Evolutionary conservation across 306 rosid genomes (phyloP).

Genomic region (Pachyrhizus erosus): DNA sequence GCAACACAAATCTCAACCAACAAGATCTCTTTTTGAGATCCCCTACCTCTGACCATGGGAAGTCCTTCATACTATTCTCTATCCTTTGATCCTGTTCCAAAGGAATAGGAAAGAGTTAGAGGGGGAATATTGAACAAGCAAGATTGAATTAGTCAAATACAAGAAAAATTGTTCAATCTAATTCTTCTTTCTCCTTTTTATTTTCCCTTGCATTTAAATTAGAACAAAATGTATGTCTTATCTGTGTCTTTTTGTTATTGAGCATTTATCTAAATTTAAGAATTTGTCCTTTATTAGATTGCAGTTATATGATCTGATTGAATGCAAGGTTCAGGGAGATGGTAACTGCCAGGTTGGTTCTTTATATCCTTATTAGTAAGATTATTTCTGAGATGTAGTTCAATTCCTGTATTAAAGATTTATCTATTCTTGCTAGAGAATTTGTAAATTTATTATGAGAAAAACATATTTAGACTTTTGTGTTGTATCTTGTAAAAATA

Average conservation of each 20-base stretch:
- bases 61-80: conserved; percentile 4
- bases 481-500: conserved; percentile 22
- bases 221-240: conserved; percentile 16
- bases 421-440: conserved; percentile 14
- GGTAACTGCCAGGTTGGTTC: conserved; percentile 94
- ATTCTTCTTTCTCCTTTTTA: conserved; percentile 21
- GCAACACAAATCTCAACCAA: conserved; percentile 1
- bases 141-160: conserved; percentile 32
- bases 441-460: neutral
- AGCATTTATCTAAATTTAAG: conserved; percentile 42
- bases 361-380: conserved; percentile 29
- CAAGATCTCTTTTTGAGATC: conserved; percentile 11
- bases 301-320: conserved; percentile 88
- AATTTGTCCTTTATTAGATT: conserved; percentile 57
- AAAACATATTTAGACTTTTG: neutral
- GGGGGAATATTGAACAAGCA: conserved; percentile 27
- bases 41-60: conserved; percentile 8
- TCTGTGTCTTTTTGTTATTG: neutral
- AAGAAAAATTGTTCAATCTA: neutral
- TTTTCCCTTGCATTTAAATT: conserved; percentile 16
- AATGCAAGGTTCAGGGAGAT: conserved; percentile 85
- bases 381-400: conserved; percentile 24
- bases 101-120: too few species aligned
- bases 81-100: conserved; percentile 16
- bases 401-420: conserved; percentile 22